phyloP scores from a whole-genome alignment of 345 rosid genomes.

The Leavenworthia alabamica region DNA sequence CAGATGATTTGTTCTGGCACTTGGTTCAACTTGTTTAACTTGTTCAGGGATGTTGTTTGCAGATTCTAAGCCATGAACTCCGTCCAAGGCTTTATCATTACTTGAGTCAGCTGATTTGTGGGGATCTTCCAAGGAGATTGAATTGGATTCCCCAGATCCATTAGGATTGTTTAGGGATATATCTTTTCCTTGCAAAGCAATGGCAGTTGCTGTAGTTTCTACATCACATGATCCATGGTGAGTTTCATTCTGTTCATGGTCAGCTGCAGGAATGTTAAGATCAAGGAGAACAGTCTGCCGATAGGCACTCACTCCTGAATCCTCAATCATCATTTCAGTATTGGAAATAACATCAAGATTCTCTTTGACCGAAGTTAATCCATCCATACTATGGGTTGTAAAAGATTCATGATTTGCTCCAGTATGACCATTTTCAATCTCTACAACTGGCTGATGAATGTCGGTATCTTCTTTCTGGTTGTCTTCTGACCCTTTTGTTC shows the following conservation, averaged over 20 bases:
- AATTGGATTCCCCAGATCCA: constrained; percentile 27
- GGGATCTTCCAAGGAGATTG: constrained; percentile 25
- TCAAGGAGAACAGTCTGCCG: constrained; percentile 24
- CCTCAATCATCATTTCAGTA: constrained; percentile 17
- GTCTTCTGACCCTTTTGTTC: constrained; percentile 30
- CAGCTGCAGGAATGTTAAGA: constrained; percentile 32
- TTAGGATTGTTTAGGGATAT: constrained; percentile 17
- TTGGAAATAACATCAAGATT: constrained; percentile 16
- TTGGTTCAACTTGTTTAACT: constrained; percentile 18
- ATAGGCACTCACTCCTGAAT: constrained; percentile 7
- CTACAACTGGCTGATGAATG: constrained; percentile 17
- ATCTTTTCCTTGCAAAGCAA: constrained; percentile 23
- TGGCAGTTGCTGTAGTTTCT: constrained; percentile 8
- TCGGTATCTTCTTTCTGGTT: constrained; percentile 15
- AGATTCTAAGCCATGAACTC: constrained; percentile 23
- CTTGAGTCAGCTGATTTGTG: constrained; percentile 16
- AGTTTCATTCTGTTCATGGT: constrained; percentile 35
- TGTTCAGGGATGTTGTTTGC: constrained; percentile 14
- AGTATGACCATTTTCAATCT: constrained; percentile 13
- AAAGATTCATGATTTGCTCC: constrained; percentile 7
- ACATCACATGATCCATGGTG: constrained; percentile 25
- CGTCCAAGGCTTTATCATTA: constrained; percentile 11
- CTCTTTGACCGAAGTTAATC: constrained; percentile 15
- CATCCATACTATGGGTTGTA: constrained; percentile 14
- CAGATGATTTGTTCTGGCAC: constrained; percentile 15